A percentile compares a stretch with the other conserved stretches of the same genome.
Evolutionary conservation across 192 early-diverging fungal species (phyloP).

Genomic region (Mortierella hygrophila): DNA sequence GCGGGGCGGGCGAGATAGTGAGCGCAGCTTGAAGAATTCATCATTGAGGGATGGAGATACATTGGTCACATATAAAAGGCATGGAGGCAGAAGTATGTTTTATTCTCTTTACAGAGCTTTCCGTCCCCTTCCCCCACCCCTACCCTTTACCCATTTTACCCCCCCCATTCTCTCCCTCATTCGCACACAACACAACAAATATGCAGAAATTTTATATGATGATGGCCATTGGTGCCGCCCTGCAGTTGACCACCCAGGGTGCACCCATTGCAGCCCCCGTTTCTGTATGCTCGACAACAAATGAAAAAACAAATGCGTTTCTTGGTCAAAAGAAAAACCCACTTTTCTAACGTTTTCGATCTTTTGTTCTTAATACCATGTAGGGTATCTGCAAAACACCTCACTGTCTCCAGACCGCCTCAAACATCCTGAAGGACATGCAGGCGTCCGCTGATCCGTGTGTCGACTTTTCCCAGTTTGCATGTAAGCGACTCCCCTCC

Average conservation of each 20-base stretch:
- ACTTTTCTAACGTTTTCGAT: background rate
- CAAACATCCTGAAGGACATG: constrained; percentile 62
- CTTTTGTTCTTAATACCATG: background rate
- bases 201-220: constrained; percentile 23
- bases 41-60: too few relatives aligned
- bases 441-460: constrained; percentile 70
- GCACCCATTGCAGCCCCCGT: constrained; percentile 3
- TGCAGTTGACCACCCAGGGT: constrained; percentile 14
- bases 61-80: background rate
- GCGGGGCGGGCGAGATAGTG: too few relatives aligned
- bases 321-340: background rate
- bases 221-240: constrained; percentile 23
- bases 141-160: background rate
- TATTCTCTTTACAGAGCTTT: constrained; percentile 14
- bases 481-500: constrained; percentile 57
- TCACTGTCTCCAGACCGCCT: constrained; percentile 62
- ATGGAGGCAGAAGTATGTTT: background rate
- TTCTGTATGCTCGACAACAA: background rate
- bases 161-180: background rate
- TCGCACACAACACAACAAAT: background rate
- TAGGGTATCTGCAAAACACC: constrained; percentile 64
- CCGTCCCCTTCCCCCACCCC: background rate
- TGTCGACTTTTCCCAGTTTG: constrained; percentile 73
- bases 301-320: background rate
- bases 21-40: too few relatives aligned